Evolutionary conservation across 1,284 basidiomycete genomes (phyloP), one percentile per base, ranked within the genome.

Genomic region (Sporisorium scitamineum): DNA sequence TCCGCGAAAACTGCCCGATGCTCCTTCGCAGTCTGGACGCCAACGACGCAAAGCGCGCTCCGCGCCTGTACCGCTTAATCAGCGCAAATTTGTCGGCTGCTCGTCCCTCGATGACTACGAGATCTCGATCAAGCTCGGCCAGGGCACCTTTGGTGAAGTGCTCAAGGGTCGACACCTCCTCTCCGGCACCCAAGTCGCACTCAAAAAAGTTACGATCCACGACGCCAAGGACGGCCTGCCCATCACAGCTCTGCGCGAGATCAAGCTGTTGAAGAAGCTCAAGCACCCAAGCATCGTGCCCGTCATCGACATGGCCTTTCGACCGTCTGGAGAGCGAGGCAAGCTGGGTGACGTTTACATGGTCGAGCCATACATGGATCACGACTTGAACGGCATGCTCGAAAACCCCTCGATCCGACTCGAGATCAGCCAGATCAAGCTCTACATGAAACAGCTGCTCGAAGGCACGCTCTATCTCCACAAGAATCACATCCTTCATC

Each of bases 291-390:
- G 92, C 79, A 90, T 99, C 58, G 92, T 99, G 2, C 89, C 94
- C 27, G 91, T 98, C 48, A 86, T 95, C 61, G 95, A 97, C 85
- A 97, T 99, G 92, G 94, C 97, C 1, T 88, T 88, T 34, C 65
- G 69, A 5, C 77, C 80, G 1, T 56, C 70, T 1, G 58, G 65
- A 22, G 80, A 81, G 55, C 54, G 80, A 14, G 79, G 82, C 51
- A 76, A 80, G 64, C 90, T 91, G 48, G 89, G 94, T 53, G 88
- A 88, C 54, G 87, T 89, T 20, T 97, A 94, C 87, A 97, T 99
- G 95, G 95, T 98, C 34, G 98, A 98, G 84, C 96, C 96, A 0
- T 99, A 97, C 87, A 97, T 98, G 95, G 96, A 98, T 81, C 97
- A 99, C 84, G 96, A 99, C 87, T 90, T 99, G 26, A 95, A 95